These are phyloP conservation scores for Lecanicillium sp. DNA, from an alignment of 2,329 filamentous ascomycete species.

Conservation along the genomic window DNA sequence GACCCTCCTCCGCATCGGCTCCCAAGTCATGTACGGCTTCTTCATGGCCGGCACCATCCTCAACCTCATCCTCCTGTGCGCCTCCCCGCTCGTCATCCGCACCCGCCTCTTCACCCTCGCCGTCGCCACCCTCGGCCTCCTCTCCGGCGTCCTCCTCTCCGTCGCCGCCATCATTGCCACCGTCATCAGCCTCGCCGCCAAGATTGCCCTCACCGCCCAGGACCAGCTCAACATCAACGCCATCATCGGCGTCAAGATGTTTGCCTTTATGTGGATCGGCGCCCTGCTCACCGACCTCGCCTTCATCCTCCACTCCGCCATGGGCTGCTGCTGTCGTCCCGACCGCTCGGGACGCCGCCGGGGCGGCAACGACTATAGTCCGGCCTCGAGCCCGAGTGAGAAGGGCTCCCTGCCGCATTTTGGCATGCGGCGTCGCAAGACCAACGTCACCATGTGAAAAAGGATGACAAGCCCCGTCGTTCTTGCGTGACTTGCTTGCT, in stretches of 20 bases:
- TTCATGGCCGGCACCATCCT: slow-evolving; percentile 68
- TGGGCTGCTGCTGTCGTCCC: slow-evolving; percentile 66
- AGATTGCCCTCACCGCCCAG: slow-evolving; percentile 64
- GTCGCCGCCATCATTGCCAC: slow-evolving; percentile 70
- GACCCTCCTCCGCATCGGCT: slow-evolving; percentile 63
- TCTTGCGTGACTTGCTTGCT: too few relatives aligned
- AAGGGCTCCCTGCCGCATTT: neutral
- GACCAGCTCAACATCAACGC: slow-evolving; percentile 70
- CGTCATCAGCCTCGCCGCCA: slow-evolving; percentile 76
- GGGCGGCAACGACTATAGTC: slow-evolving; percentile 1
- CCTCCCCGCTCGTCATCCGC: slow-evolving; percentile 48
- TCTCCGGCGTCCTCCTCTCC: slow-evolving; percentile 59
- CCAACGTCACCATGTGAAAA: too few relatives aligned
- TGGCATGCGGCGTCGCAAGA: neutral
- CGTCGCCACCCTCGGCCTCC: slow-evolving; percentile 58
- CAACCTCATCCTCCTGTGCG: slow-evolving; percentile 64
- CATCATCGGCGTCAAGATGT: slow-evolving; percentile 63
- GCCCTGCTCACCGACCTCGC: slow-evolving; percentile 58
- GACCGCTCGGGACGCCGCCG: slow-evolving; percentile 8
- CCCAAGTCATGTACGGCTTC: slow-evolving; percentile 82
- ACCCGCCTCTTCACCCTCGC: slow-evolving; percentile 59
- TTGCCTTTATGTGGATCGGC: slow-evolving; percentile 86
- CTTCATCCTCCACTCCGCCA: slow-evolving; percentile 64
- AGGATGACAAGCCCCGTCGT: too few relatives aligned
- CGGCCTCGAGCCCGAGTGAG: neutral